phyloP scores from a whole-genome alignment of 2,329 filamentous ascomycete species.

The Neofusicoccum parvum region DNA sequence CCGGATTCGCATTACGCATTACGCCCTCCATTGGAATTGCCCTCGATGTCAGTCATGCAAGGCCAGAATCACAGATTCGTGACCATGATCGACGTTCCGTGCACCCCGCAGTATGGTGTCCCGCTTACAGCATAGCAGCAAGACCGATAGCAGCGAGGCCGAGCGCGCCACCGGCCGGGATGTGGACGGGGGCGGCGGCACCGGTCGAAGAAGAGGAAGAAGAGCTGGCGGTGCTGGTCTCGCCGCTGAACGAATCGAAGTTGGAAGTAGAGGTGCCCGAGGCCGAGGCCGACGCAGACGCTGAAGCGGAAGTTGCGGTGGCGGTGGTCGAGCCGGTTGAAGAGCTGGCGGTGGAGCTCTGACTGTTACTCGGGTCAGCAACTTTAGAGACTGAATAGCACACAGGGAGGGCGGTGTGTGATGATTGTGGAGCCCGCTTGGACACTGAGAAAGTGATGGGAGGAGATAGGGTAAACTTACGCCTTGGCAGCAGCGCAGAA shows the following conservation, averaged over 20 bases:
- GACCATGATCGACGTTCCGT: too few relatives aligned
- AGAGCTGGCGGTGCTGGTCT: not conserved
- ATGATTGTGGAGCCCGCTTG: too few relatives aligned
- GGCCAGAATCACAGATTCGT: too few relatives aligned
- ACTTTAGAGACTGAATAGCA: not conserved
- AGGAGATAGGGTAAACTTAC: conserved; percentile 28
- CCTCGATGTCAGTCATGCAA: too few relatives aligned
- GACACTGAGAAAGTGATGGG: too few relatives aligned
- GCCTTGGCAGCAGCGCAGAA: conserved; percentile 48
- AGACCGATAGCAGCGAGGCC: not conserved
- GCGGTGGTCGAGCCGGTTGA: not conserved
- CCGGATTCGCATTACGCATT: too few relatives aligned
- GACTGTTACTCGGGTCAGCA: not conserved
- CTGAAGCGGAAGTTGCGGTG: not conserved
- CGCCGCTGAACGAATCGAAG: conserved; percentile 5
- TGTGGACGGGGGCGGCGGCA: not conserved
- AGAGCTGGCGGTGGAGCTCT: not conserved
- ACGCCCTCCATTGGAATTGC: too few relatives aligned
- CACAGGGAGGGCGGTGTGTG: too few relatives aligned
- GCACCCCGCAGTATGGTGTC: not conserved
- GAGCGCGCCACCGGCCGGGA: conserved; percentile 5
- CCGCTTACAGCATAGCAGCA: not conserved
- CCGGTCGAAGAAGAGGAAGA: not conserved
- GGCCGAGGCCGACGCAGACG: not conserved
- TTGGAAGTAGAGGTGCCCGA: not conserved